phyloP scores from a whole-genome alignment of 768 basidiomycete species.

The Krasilnikovozyma curviuscula region DNA sequence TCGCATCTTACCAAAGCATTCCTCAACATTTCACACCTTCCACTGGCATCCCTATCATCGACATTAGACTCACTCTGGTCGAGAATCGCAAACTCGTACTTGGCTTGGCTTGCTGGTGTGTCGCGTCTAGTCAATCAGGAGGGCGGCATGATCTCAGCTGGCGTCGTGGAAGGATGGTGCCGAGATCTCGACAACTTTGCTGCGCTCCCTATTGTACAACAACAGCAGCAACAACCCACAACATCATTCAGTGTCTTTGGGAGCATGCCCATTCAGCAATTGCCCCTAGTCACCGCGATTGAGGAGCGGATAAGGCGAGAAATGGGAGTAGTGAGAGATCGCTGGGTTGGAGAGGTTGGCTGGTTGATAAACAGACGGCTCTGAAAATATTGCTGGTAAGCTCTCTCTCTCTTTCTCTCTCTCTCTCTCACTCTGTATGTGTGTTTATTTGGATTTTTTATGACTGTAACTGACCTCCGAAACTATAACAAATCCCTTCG shows the following conservation, averaged over 20 bases:
- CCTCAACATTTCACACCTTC: neutral
- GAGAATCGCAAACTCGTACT: constrained; percentile 3
- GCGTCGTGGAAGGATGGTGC: constrained; percentile 4
- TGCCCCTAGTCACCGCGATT: neutral
- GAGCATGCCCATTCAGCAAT: neutral
- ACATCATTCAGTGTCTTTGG: neutral
- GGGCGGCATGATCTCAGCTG: constrained; percentile 8
- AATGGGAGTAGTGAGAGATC: constrained; percentile 1
- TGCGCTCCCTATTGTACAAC: neutral
- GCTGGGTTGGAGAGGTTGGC: constrained; percentile 2
- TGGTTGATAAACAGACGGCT: constrained; percentile 4
- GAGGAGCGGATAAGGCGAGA: neutral
- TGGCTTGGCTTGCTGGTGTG: neutral
- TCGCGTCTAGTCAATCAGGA: neutral
- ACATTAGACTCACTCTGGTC: constrained; percentile 2
- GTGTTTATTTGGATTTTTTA: too few species aligned
- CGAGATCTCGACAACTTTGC: constrained; percentile 5
- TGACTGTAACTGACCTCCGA: too few species aligned
- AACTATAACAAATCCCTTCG: too few species aligned
- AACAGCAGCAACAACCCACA: neutral
- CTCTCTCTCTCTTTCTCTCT: too few species aligned
- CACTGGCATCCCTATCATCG: neutral
- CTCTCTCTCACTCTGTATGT: too few species aligned
- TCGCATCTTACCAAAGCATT: constrained; percentile 5
- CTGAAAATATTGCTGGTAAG: too few species aligned